phyloP scores from a whole-genome alignment of 2,329 filamentous ascomycete species.

The Lachnellula occidentalis region DNA sequence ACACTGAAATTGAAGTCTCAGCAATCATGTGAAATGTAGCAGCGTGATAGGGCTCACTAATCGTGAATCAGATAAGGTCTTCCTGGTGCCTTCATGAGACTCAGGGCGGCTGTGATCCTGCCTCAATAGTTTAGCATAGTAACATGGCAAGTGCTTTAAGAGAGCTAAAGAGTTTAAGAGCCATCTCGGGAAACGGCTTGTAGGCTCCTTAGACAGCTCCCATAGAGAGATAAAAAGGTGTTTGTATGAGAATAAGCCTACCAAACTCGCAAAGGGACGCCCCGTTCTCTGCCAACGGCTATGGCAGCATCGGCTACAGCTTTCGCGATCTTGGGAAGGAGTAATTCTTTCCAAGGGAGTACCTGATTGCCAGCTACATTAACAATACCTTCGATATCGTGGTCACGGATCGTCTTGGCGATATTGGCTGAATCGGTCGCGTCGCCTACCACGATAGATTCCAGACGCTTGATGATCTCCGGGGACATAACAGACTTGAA shows the following conservation, averaged over 20 bases:
- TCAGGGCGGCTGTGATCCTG: slow-evolving; percentile 33
- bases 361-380: slow-evolving; percentile 37
- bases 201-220: background rate
- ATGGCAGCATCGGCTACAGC: slow-evolving; percentile 32
- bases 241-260: background rate
- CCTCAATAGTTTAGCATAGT: no score
- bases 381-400: slow-evolving; percentile 36
- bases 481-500: slow-evolving; percentile 33
- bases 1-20: slow-evolving; percentile 1
- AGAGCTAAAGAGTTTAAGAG: no score
- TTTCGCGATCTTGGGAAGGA: slow-evolving; percentile 34
- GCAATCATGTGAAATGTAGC: background rate
- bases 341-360: slow-evolving; percentile 33
- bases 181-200: background rate
- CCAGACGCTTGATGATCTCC: slow-evolving; percentile 25
- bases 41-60: slow-evolving; percentile 25
- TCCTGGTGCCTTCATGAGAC: slow-evolving; percentile 34
- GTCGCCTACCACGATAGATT: slow-evolving; percentile 35
- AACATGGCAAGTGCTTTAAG: no score
- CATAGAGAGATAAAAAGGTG: no score
- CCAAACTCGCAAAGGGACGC: slow-evolving; percentile 33
- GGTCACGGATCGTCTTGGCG: slow-evolving; percentile 32
- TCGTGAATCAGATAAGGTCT: slow-evolving; percentile 30
- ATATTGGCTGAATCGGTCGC: slow-evolving; percentile 33
- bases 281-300: slow-evolving; percentile 31